Base-by-base conservation (phyloP, 306 rosid species). In the Lagenaria siceraria region DNA sequence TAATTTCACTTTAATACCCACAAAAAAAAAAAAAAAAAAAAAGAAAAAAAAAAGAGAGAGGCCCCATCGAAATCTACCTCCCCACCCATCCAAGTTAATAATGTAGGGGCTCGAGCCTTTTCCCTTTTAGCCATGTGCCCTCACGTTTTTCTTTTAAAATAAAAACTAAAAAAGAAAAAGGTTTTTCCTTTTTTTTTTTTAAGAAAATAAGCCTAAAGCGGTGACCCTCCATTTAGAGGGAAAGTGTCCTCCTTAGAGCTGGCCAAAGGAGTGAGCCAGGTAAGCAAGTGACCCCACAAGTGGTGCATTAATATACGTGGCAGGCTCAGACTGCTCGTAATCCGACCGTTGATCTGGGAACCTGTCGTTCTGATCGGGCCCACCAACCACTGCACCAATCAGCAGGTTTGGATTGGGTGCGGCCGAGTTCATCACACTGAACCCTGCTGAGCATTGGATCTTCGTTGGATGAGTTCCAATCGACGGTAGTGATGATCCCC, bases 401-500 rank as follows among this genome's bases (percentile, higher is more conserved):
- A 87, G 80, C 78, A 81, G 10, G 81, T 89, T 87, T 25, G 91
- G 91, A 58, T 89, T 89, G 0, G 93, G 88, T 61, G 93, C 58
- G 54, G 85, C 81, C 12, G 91, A 84, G 58, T 81, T 86, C 91
- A 89, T 86, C 71, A 87, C 86, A 25, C 79, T 52, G 80, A 89
- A 89, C 13, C 91, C 93, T 61, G 83, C 77, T 0, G 93, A 87
- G 82, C 93, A 89, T 70, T 79, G 89, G 86, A 89, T 89, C 89
- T 87, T 87, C 21, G 81, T 65, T 21, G 91, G 93, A 79, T 89
- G 89, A 12, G 24, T 56, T 24, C 60, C 74, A 61, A 85, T 29
- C 56, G 93, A 87, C 62, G 89, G 93, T 0, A 91, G 87, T 0
- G 98, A 93, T 80, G 97, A 86, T 3, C 94, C 97, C 82, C 98